phyloP scores from a whole-genome alignment of 352 stramenopile species.

The Phytophthora parvispora region DNA sequence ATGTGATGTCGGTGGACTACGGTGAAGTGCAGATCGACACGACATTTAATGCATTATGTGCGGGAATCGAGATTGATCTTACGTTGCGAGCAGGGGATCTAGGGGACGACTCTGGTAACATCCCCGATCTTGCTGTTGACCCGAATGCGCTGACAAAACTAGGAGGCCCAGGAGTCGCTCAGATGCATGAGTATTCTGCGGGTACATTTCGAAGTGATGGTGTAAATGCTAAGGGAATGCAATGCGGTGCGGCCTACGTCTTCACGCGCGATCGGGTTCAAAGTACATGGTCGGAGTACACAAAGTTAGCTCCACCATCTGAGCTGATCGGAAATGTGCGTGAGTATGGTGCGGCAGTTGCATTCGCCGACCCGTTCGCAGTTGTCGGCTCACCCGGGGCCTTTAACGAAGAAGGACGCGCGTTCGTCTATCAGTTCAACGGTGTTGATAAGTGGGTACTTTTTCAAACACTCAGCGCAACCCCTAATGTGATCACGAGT shows the following conservation, averaged over 20 bases:
- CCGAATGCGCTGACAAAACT: conserved; percentile 53
- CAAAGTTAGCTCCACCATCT: conserved; percentile 64
- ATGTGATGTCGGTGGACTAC: conserved; percentile 64
- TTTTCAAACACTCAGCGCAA: conserved; percentile 72
- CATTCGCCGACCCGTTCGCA: conserved; percentile 60
- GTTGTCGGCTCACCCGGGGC: conserved; percentile 71
- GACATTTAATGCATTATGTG: conserved; percentile 63
- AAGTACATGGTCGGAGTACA: conserved; percentile 61
- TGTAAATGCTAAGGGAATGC: conserved; percentile 63
- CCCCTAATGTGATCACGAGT: conserved; percentile 47
- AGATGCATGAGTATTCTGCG: conserved; percentile 63
- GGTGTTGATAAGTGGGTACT: conserved; percentile 54
- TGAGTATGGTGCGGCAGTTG: conserved; percentile 69
- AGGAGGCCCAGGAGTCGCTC: conserved; percentile 25
- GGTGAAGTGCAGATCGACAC: conserved; percentile 65
- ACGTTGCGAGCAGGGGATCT: conserved; percentile 67
- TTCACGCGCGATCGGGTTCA: conserved; percentile 48
- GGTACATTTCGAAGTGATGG: conserved; percentile 78
- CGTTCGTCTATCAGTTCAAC: conserved; percentile 84
- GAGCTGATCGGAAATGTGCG: conserved; percentile 46
- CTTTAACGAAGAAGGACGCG: conserved; percentile 65
- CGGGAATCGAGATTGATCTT: conserved; percentile 59
- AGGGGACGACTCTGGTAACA: conserved; percentile 61
- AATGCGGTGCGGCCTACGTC: conserved; percentile 79
- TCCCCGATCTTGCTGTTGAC: conserved; percentile 68